Evolutionary conservation across 177 flowering plant species (phyloP), one percentile per base, ranked within the genome.

Genomic region (Vitis hybrid): DNA sequence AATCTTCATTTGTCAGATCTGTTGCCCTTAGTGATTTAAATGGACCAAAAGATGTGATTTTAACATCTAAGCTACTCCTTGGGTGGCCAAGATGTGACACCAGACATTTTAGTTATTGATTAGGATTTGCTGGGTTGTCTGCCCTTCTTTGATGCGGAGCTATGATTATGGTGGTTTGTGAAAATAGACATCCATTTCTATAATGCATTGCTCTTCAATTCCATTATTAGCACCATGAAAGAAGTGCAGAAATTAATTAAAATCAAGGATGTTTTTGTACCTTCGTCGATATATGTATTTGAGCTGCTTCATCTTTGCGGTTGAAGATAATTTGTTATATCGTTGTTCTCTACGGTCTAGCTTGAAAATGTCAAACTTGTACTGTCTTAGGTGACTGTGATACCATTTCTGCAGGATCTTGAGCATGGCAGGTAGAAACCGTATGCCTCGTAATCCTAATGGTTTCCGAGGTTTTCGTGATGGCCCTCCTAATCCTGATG

Each of bases 351-450:
- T 50, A 33, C 2, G 7, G 50, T 8, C 51, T 2, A 6, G 47
- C 20, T 62, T 20, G 65, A 50, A 62, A 14, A 31, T 28, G 5
- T 38, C 19, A 2, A 64, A 49, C 54, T 64, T 64, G 53, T 6
- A 3, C n/a, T 19, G 18, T 19, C 66, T 22, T 28, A 70, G 66
- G 66, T 52, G 65, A 62, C 63, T 49, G 4, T 28, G 8, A 68
- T 59, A 65, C n/a, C 64, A 20, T 66, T 53, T 67, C 57, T 82
- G 84, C 80, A 80, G 86, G 78, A 76, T 67, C 47, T 70, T 12
- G 20, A 62, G 52, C 24, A 89, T 87, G 91, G 80, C 85, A 20
- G 88, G 88, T 61, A 80, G 91, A 74, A 79, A 83, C 67, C 88
- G 83, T 17, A 71, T 80, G 72, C 78, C 84, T 64, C 89, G 81